These are phyloP conservation scores for Lolium perenne DNA, from an alignment of 176 grass and related monocot genomes.

Conservation along the genomic window DNA sequence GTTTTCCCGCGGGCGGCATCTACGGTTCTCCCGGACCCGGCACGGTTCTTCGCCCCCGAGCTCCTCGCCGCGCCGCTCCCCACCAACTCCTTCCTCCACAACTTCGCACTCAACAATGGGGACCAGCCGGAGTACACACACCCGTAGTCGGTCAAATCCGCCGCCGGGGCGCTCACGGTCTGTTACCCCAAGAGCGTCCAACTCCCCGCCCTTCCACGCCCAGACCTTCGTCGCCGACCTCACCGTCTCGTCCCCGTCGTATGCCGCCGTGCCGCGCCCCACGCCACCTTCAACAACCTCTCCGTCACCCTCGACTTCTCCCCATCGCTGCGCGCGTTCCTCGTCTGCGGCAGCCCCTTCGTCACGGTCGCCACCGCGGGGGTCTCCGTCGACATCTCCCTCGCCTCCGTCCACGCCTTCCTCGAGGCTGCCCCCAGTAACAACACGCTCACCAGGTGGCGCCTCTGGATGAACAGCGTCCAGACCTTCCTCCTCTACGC, in stretches of 20 bases:
- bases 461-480: slow-evolving; percentile 69
- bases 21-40: too few species aligned
- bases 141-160: slow-evolving; percentile 59
- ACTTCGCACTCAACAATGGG: slow-evolving; percentile 66
- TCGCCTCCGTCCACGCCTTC: slow-evolving; percentile 42
- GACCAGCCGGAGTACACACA: slow-evolving; percentile 93
- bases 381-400: slow-evolving; percentile 45
- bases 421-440: slow-evolving; percentile 44
- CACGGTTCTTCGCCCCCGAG: too few species aligned
- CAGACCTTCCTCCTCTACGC: slow-evolving; percentile 66
- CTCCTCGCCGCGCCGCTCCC: too few species aligned
- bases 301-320: slow-evolving; percentile 57
- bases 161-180: slow-evolving; percentile 42
- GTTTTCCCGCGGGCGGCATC: too few species aligned
- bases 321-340: slow-evolving; percentile 61
- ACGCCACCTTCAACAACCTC: too few species aligned
- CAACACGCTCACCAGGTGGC: slow-evolving; percentile 56
- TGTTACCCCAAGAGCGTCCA: slow-evolving; percentile 66
- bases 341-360: slow-evolving; percentile 75
- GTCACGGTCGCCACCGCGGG: slow-evolving; percentile 59
- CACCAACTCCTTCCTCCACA: too few species aligned
- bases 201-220: slow-evolving; percentile 46
- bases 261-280: neutral
- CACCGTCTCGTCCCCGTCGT: slow-evolving; percentile 51
- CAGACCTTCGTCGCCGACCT: slow-evolving; percentile 50